Conservation (phyloP, 805 yeast species). For the Metschnikowia orientalis region DNA sequence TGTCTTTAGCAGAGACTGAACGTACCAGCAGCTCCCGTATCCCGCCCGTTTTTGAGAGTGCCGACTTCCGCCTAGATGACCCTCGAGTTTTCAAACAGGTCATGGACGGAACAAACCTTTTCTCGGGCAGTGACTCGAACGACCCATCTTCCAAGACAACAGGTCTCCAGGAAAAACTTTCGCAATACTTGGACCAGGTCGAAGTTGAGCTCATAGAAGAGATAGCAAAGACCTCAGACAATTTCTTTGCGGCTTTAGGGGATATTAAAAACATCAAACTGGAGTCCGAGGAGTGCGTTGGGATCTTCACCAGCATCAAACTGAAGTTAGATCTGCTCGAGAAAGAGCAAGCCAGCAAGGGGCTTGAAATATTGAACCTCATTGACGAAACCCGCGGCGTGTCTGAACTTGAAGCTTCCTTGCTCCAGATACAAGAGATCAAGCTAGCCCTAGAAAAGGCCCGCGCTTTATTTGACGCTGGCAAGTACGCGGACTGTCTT, state of each 20-base stretch:
- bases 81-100: slow-evolving; percentile 80
- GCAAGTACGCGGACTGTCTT: slow-evolving; percentile 51
- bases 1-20: no score
- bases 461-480: slow-evolving; percentile 40
- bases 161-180: slow-evolving; percentile 68
- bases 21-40: no score
- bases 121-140: slow-evolving; percentile 22
- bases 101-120: slow-evolving; percentile 51
- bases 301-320: slow-evolving; percentile 44
- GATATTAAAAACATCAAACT: slow-evolving; percentile 64
- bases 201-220: slow-evolving; percentile 78
- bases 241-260: slow-evolving; percentile 79
- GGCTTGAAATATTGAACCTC: slow-evolving; percentile 46
- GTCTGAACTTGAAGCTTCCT: slow-evolving; percentile 56
- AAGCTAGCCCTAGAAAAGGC: slow-evolving; percentile 34
- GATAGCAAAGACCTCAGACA: slow-evolving; percentile 77
- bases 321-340: slow-evolving; percentile 44
- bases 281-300: slow-evolving; percentile 50
- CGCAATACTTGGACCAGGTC: slow-evolving; percentile 78
- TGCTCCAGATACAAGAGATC: slow-evolving; percentile 48
- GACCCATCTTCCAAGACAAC: slow-evolving; percentile 43
- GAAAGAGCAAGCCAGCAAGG: slow-evolving; percentile 45
- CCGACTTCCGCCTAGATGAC: slow-evolving; percentile 77
- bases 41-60: slow-evolving; percentile 65
- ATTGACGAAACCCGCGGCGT: slow-evolving; percentile 55